phyloP scores from a whole-genome alignment of 768 basidiomycete genomes.

The Calocybe indica region DNA sequence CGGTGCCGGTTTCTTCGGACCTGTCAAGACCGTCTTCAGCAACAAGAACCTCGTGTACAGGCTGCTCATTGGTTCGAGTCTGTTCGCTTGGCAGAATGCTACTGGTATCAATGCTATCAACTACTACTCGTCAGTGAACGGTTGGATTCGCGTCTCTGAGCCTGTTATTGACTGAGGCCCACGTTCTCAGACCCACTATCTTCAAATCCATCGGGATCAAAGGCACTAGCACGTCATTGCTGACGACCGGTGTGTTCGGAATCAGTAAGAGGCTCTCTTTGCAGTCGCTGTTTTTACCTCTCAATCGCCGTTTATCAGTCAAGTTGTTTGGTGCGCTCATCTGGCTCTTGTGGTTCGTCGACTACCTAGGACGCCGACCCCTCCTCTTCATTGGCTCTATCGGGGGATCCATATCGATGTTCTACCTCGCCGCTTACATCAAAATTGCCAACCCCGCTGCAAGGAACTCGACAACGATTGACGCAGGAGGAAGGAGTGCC shows the following conservation, averaged over 20 bases:
- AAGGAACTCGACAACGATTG: slow-evolving; percentile 11
- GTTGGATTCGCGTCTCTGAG: neutral
- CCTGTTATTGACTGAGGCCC: neutral
- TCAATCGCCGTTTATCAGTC: slow-evolving; percentile 10
- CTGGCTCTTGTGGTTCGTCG: slow-evolving; percentile 36
- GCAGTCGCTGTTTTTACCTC: neutral
- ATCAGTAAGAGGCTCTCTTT: slow-evolving; percentile 25
- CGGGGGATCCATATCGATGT: slow-evolving; percentile 34
- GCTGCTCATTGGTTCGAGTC: slow-evolving; percentile 25
- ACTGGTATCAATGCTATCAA: slow-evolving; percentile 41
- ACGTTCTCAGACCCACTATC: slow-evolving; percentile 30
- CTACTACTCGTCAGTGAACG: slow-evolving; percentile 31
- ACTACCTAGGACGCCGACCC: slow-evolving; percentile 33
- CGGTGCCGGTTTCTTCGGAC: slow-evolving; percentile 27
- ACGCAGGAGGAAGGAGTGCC: slow-evolving; percentile 24
- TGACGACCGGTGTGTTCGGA: slow-evolving; percentile 46
- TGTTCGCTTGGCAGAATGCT: slow-evolving; percentile 41
- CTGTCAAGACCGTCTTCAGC: slow-evolving; percentile 22
- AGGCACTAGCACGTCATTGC: slow-evolving; percentile 26
- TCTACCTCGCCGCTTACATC: slow-evolving; percentile 39
- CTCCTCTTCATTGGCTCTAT: slow-evolving; percentile 35
- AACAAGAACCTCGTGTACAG: slow-evolving; percentile 24
- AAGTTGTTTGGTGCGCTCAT: slow-evolving; percentile 30
- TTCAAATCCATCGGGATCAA: slow-evolving; percentile 41
- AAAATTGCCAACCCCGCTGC: slow-evolving; percentile 26